These are phyloP conservation scores for Cladosporium oxysporum DNA, from an alignment of 2,329 filamentous ascomycete genomes.

Conservation along the genomic window DNA sequence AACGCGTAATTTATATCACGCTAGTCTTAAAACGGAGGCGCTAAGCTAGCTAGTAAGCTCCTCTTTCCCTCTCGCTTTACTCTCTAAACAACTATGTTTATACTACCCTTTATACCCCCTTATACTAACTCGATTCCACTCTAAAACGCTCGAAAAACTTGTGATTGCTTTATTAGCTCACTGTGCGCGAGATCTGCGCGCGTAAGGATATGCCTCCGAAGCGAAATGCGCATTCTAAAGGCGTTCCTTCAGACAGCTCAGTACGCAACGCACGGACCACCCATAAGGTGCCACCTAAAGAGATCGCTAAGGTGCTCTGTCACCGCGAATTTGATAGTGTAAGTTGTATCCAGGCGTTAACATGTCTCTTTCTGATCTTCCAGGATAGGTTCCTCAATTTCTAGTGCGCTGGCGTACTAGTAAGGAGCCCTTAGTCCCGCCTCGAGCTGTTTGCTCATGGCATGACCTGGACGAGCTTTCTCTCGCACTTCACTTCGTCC, in stretches of 20 bases:
- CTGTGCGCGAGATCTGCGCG: background rate
- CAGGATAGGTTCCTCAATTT: constrained; percentile 42
- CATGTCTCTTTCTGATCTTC: constrained; percentile 10
- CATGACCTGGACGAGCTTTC: constrained; percentile 45
- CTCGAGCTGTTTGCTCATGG: constrained; percentile 44
- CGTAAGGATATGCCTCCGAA: background rate
- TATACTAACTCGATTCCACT: background rate
- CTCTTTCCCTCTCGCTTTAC: background rate
- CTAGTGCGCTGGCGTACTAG: constrained; percentile 44
- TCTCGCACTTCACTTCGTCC: constrained; percentile 43
- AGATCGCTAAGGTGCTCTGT: constrained; percentile 32
- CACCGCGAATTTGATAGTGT: constrained; percentile 32
- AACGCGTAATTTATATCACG: background rate
- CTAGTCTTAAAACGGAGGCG: background rate
- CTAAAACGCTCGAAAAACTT: background rate
- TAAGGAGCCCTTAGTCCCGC: constrained; percentile 20
- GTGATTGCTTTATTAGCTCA: background rate
- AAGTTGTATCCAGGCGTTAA: constrained; percentile 22
- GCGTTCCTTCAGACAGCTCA: background rate
- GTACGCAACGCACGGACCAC: constrained; percentile 25
- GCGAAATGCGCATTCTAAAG: background rate
- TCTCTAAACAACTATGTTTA: background rate
- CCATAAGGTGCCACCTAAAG: constrained; percentile 23
- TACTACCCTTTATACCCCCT: background rate
- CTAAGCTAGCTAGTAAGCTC: constrained; percentile 1